Base-by-base conservation (phyloP, 2,329 filamentous ascomycete genomes). In the Pyricularia sp. region DNA sequence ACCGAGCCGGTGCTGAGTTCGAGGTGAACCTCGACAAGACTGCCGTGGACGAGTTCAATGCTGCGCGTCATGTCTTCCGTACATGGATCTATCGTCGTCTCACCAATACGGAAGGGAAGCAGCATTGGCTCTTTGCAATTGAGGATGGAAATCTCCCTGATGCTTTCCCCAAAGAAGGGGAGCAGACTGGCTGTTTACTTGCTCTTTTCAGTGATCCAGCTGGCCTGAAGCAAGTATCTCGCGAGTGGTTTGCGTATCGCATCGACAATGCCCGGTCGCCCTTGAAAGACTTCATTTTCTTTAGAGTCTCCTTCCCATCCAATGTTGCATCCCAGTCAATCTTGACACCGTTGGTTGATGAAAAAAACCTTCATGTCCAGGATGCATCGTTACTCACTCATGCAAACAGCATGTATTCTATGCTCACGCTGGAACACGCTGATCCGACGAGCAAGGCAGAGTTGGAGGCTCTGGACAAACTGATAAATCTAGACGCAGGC, bases 41-140 rank as follows among this genome's bases (percentile, higher is more conserved):
- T 30, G 74, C 73, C 9, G 67, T 75, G 0, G 70, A 71, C 3
- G 68, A 70, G 13, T 75, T 76, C 71, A 78, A 78, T 69, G 72
- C 71, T 31, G 69, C 70, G 19, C 68, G 74, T 0, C 60, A 35
- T 10, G 22, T 49, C 0, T 68, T 67, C 65, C 62, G 64, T 2
- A 68, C 67, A 1, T 70, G 69, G 69, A 49, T 66, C 5, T 35
- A 70, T 1, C 4, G 66, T 8, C 24, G 68, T 2, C 63, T 66
- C 8, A 12, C 31, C 2, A 40, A 60, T 4, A 35, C 55, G 1
- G 64, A 68, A 0, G 65, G 67, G 1, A 60, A 65, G 1, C 66
- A 68, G 1, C 61, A 53, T 1, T 70, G 68, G 67, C 28, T 70
- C 26, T 49, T 70, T 1, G 65, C 69, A 0, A 33, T 70, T 6